Evolutionary conservation across 345 rosid species (phyloP), one percentile per base, ranked within the genome.

Genomic region (Zanthoxylum bungeanum): DNA sequence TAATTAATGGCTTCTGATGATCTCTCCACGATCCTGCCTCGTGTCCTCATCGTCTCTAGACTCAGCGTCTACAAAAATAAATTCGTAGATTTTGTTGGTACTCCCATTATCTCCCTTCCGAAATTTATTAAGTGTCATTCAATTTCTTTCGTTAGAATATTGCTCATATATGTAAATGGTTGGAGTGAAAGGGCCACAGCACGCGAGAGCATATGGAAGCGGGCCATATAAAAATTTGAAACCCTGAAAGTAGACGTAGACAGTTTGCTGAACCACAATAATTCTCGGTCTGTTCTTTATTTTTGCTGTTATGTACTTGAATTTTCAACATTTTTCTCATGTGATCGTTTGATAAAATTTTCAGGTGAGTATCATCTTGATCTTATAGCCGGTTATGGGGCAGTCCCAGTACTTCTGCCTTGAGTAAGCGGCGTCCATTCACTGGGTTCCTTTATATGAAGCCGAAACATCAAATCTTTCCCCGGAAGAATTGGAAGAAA

Each of bases 291-390:
- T n/a, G n/a, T n/a, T n/a, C n/a, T n/a, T n/a, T n/a, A n/a, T n/a
- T n/a, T n/a, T n/a, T n/a, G n/a, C n/a, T n/a, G n/a, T n/a, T n/a
- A n/a, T n/a, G n/a, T n/a, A n/a, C n/a, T n/a, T n/a, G n/a, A n/a
- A n/a, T n/a, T n/a, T n/a, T n/a, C n/a, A n/a, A n/a, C n/a, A n/a
- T n/a, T 44, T 44, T 0, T 17, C 19, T 44, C n/a, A 5, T 52
- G 47, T 22, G 21, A 64, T 27, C 36, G 16, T 44, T 44, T 44
- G 6, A 44, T 10, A 11, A 19, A 21, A 40, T 10, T 52, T 75
- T 31, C 89, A 93, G 98, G 98, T 22, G 97, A 93, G 68, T 93
- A 93, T 77, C 98, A 93, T 78, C 91, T 93, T 40, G 97, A 91
- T 86, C 95, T 93, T 33, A 83, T 93, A 64, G 93, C 91, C 5